Percentiles rank a stretch among this genome's conserved stretches.
Conservation (phyloP, 345 rosid species). For the Populus nigra region DNA sequence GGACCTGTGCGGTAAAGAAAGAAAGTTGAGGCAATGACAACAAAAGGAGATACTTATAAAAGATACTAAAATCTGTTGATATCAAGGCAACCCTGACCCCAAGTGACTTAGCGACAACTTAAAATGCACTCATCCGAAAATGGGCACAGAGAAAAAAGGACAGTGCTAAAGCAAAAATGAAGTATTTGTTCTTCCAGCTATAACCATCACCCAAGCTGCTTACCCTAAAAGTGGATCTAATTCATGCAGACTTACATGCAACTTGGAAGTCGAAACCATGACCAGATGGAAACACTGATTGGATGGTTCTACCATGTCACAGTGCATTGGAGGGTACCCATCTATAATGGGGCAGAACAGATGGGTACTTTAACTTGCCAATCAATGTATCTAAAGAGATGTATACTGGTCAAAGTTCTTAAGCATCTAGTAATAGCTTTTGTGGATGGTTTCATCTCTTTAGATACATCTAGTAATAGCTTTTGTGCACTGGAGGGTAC, state of each 20-base stretch:
- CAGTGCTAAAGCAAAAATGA: background rate
- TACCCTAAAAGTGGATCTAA: too few relatives aligned
- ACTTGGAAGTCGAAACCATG: too few relatives aligned
- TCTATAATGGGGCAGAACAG: background rate
- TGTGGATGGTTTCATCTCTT: background rate
- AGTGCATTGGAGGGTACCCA: too few relatives aligned
- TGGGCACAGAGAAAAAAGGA: background rate
- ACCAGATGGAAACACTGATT: too few relatives aligned
- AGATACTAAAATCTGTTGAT: background rate
- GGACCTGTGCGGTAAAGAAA: conserved; percentile 45
- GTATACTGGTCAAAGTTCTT: background rate
- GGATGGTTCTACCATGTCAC: too few relatives aligned
- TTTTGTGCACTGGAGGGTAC: too few relatives aligned
- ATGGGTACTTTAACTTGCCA: background rate
- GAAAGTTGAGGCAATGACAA: background rate
- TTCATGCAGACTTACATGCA: too few relatives aligned
- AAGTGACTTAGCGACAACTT: background rate
- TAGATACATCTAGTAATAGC: too few relatives aligned
- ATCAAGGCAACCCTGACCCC: background rate
- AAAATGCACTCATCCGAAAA: background rate
- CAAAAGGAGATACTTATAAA: background rate
- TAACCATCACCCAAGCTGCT: too few relatives aligned
- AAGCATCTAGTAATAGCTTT: background rate
- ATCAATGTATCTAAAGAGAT: background rate
- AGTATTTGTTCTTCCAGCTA: too few relatives aligned